A percentile compares a stretch with the other conserved stretches of the same genome.
Conservation (phyloP, 352 stramenopile species). For the Aphanomyces cochlioides region DNA sequence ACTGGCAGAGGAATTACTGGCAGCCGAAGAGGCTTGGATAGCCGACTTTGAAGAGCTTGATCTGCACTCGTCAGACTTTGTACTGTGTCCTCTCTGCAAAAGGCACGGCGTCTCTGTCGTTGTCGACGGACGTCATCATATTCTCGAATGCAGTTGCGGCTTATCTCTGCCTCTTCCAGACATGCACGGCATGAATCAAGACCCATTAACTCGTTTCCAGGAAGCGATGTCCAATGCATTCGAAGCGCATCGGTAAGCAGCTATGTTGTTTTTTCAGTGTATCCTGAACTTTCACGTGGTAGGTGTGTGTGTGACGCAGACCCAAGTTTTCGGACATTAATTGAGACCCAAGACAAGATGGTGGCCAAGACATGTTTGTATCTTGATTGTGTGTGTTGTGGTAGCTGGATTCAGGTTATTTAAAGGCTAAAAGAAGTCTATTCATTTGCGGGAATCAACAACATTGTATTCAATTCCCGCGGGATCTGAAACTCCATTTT, state of each 20-base stretch:
- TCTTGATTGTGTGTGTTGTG: slow-evolving; percentile 16
- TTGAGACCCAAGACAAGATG: not conserved
- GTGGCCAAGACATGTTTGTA: not conserved
- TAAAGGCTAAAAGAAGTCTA: not conserved
- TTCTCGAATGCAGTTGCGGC: slow-evolving; percentile 10
- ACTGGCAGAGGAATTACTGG: slow-evolving; percentile 20
- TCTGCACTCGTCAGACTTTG: slow-evolving; percentile 18
- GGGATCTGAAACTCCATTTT: no score
- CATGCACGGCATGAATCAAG: not conserved
- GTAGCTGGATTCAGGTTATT: slow-evolving; percentile 3
- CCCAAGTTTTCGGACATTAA: slow-evolving; percentile 14
- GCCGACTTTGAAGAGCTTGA: slow-evolving; percentile 22
- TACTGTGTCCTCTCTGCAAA: slow-evolving; percentile 27
- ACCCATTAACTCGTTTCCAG: slow-evolving; percentile 10
- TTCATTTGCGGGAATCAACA: no score
- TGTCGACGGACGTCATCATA: not conserved
- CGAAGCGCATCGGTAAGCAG: slow-evolving; percentile 17
- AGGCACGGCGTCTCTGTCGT: slow-evolving; percentile 9
- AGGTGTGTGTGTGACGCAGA: slow-evolving; percentile 24
- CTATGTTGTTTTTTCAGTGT: not conserved
- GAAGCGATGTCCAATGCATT: slow-evolving; percentile 9
- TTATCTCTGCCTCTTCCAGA: not conserved
- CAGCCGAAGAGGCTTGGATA: slow-evolving; percentile 28
- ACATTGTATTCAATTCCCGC: no score
- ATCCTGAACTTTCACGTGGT: not conserved